Base-by-base conservation (phyloP, 768 basidiomycete genomes). In the Cytidiella melzeri region DNA sequence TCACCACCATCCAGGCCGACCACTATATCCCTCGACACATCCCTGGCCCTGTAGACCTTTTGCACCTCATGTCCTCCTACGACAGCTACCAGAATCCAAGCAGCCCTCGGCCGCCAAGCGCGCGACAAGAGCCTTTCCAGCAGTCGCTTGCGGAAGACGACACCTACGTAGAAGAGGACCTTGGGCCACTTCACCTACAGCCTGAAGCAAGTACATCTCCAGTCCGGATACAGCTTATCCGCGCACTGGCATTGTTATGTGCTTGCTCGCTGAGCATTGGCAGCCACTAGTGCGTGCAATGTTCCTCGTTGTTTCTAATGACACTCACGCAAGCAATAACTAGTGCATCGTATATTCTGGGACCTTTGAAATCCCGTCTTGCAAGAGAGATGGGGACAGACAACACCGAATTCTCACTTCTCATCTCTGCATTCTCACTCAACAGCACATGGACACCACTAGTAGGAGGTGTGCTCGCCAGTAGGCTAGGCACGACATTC, bases 361-460 rank as follows among this genome's bases (percentile, higher is more conserved):
- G 85, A 0, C 90, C 89, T 9, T 68, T 92, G 50, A 91, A 92
- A 66, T 83, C 80, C 38, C 72, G 79, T 18, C 67, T 87, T 5
- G 70, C 76, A 4, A 73, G 80, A 38, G 86, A 91, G 58, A 72
- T 89, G 42, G 82, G 83, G 41, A 84, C 85, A 1, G 77, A 84
- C 20, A 85, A 90, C 60, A 79, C 83, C 0, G 83, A 91, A 59
- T 90, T 86, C 65, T 81, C 83, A 39, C 72, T 90, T 36, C 69
- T 92, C 30, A 77, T 93, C 41, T 83, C 88, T 9, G 84, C 87
- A 0, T 83, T 81, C 59, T 85, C 80, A 50, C 65, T 92, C 28
- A 89, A 90, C 61, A 81, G 75, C 36, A 80, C 81, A 2, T 79
- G 81, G 77, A 92, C 90, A 6, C 90, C 89, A 0, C 74, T 92